Conservation (phyloP, 257 asterid species). For the Primulina huaijiensis region DNA sequence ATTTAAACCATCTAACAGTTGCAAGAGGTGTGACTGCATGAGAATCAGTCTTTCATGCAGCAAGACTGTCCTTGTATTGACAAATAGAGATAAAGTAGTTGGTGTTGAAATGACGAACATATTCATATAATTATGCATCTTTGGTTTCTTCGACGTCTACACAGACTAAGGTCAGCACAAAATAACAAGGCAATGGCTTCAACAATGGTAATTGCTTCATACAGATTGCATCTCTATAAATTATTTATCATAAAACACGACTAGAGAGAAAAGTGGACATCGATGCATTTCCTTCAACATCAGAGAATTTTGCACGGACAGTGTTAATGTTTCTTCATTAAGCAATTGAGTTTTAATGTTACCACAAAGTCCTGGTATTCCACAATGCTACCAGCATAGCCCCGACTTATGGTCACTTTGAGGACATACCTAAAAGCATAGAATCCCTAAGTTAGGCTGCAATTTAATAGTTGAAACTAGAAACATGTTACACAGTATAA, state of each 20-base stretch:
- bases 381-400: slow-evolving; percentile 93
- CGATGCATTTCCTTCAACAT: slow-evolving; percentile 5
- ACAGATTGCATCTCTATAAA: slow-evolving; percentile 15
- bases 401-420: slow-evolving; percentile 84
- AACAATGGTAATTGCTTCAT: slow-evolving; percentile 7
- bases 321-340: slow-evolving; percentile 13
- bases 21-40: too few relatives aligned
- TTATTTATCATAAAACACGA: not conserved
- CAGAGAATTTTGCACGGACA: slow-evolving; percentile 18
- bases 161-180: not conserved
- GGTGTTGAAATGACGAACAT: not conserved
- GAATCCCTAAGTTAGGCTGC: slow-evolving; percentile 19
- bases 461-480: slow-evolving; percentile 4
- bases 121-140: not conserved
- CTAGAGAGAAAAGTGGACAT: not conserved
- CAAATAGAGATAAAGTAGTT: not conserved
- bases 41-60: too few relatives aligned
- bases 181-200: slow-evolving; percentile 15
- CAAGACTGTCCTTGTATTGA: not conserved
- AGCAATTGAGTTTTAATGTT: slow-evolving; percentile 25
- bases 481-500: slow-evolving; percentile 11
- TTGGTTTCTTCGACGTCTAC: not conserved
- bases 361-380: slow-evolving; percentile 95
- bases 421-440: slow-evolving; percentile 72
- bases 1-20: too few relatives aligned